These are phyloP conservation scores for Kodamaea restingae DNA, from an alignment of 805 yeast species.

Conservation along the genomic window DNA sequence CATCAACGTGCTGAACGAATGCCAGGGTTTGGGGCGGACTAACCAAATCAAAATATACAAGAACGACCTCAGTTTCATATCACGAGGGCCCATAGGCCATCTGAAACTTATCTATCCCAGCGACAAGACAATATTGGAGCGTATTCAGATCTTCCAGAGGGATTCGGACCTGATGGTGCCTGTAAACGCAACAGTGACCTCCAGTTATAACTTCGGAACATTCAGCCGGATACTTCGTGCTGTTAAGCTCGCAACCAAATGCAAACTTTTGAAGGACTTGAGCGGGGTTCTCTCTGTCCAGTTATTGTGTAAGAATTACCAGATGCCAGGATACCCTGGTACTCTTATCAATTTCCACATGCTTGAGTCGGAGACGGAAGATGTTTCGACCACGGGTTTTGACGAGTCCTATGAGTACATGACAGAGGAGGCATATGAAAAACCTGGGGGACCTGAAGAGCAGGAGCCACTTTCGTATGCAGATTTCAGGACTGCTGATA, in stretches of 20 bases:
- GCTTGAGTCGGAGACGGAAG: conserved; percentile 27
- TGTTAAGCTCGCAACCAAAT: conserved; percentile 36
- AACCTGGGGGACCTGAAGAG: too few species aligned
- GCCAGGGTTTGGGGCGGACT: conserved; percentile 6
- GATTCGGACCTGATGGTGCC: conserved; percentile 24
- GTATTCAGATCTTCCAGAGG: conserved; percentile 36
- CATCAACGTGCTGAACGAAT: conserved; percentile 26
- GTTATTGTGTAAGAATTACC: conserved; percentile 32
- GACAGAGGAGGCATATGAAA: neutral
- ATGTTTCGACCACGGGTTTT: conserved; percentile 13
- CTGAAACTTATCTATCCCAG: conserved; percentile 65
- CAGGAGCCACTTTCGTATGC: conserved; percentile 21
- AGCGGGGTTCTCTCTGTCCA: conserved; percentile 36
- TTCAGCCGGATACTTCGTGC: conserved; percentile 33
- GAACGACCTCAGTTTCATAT: conserved; percentile 52
- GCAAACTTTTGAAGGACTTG: conserved; percentile 35
- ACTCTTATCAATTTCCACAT: conserved; percentile 38
- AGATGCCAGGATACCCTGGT: conserved; percentile 29
- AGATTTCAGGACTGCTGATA: conserved; percentile 16
- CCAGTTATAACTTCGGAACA: conserved; percentile 30
- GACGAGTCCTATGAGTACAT: conserved; percentile 24
- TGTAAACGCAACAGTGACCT: conserved; percentile 13
- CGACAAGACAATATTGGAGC: conserved; percentile 58
- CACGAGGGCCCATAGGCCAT: conserved; percentile 70
- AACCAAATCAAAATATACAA: conserved; percentile 10